phyloP scores from a whole-genome alignment of 345 rosid genomes.

The Moringa oleifera region DNA sequence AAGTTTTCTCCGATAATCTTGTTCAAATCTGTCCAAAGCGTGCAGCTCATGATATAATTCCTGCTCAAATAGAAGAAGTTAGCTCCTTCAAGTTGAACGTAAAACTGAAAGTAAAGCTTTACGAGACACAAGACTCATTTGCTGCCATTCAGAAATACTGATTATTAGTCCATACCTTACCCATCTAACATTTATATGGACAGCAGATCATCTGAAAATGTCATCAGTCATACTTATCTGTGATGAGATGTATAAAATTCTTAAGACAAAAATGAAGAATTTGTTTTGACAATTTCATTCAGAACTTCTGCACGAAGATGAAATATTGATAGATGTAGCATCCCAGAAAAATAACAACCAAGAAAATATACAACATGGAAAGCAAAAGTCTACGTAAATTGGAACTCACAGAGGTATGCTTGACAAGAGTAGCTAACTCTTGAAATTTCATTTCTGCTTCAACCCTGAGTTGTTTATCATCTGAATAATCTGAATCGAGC shows the following conservation, averaged over 20 bases:
- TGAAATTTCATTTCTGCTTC: conserved; percentile 68
- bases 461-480: conserved; percentile 28
- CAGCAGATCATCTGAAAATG: no score
- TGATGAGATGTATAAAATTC: background rate
- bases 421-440: conserved; percentile 66
- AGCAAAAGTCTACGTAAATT: background rate
- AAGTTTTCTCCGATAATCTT: conserved; percentile 44
- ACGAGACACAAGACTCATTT: background rate
- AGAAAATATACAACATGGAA: background rate
- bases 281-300: background rate
- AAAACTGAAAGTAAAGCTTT: conserved; percentile 1
- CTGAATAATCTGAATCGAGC: conserved; percentile 48
- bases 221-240: no score
- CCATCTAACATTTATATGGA: no score
- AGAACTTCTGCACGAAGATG: background rate
- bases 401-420: conserved; percentile 71
- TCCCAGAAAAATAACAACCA: background rate
- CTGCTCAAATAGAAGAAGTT: conserved; percentile 27
- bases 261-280: background rate
- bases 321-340: background rate
- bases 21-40: conserved; percentile 65
- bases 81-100: background rate
- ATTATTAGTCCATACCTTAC: no score
- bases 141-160: no score
- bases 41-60: conserved; percentile 68